Evolutionary conservation across 495 filamentous ascomycete genomes (phyloP).

Genomic region (Coniosporium apollinis): DNA sequence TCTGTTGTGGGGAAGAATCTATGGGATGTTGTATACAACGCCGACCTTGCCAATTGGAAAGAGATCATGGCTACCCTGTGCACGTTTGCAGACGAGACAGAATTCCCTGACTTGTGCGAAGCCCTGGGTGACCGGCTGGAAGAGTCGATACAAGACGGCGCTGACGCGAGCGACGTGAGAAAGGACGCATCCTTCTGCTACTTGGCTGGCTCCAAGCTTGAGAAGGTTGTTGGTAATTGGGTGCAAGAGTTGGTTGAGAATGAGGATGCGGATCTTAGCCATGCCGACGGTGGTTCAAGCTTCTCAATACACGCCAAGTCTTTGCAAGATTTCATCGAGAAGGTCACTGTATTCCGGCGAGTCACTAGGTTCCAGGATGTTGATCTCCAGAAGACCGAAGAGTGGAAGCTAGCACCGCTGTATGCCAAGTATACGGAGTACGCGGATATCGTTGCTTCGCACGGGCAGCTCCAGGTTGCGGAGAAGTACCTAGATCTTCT

Average conservation of each 20-base stretch:
- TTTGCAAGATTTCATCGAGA: slow-evolving; percentile 89
- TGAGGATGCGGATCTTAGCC: slow-evolving; percentile 56
- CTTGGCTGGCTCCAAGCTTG: slow-evolving; percentile 83
- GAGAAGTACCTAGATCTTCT: slow-evolving; percentile 86
- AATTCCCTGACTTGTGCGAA: slow-evolving; percentile 94
- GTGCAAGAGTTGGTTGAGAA: slow-evolving; percentile 68
- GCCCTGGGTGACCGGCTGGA: slow-evolving; percentile 82
- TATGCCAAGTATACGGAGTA: slow-evolving; percentile 97
- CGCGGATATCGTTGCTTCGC: slow-evolving; percentile 81
- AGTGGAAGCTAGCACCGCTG: slow-evolving; percentile 76
- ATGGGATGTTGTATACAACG: slow-evolving; percentile 96
- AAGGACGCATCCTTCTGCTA: slow-evolving; percentile 95
- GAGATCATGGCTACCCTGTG: slow-evolving; percentile 91
- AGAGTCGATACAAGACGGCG: slow-evolving; percentile 39
- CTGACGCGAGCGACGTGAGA: slow-evolving; percentile 33
- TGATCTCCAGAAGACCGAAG: slow-evolving; percentile 48
- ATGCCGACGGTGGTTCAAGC: slow-evolving; percentile 49
- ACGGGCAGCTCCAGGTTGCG: slow-evolving; percentile 72
- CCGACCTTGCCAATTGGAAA: slow-evolving; percentile 84
- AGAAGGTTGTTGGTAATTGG: slow-evolving; percentile 94
- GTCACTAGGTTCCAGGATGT: slow-evolving; percentile 80
- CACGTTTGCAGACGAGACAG: slow-evolving; percentile 77
- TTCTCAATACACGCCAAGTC: slow-evolving; percentile 86
- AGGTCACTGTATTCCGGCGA: slow-evolving; percentile 91
- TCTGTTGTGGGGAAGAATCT: slow-evolving; percentile 92